A percentile compares a stretch with the other conserved stretches of the same genome.
These are phyloP conservation scores for Termitomyces sp. DNA, from an alignment of 768 basidiomycete genomes.

Conservation along the genomic window DNA sequence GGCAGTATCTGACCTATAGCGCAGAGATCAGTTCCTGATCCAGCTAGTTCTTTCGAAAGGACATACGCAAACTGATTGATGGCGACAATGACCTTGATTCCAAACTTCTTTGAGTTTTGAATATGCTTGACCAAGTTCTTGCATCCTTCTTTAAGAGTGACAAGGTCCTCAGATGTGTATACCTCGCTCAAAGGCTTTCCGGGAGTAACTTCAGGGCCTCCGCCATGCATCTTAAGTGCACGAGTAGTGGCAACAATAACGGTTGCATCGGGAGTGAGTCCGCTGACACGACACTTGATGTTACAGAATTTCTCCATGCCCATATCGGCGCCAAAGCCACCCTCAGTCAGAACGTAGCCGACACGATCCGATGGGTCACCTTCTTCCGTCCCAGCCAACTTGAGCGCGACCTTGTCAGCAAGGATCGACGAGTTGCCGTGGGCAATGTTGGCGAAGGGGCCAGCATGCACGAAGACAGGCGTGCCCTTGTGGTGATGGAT, in stretches of 20 bases:
- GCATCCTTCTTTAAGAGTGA: slow-evolving; percentile 86
- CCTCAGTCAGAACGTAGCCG: slow-evolving; percentile 97
- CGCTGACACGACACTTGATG: slow-evolving; percentile 95
- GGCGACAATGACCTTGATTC: slow-evolving; percentile 92
- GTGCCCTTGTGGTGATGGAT: slow-evolving; percentile 61
- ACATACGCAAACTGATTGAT: slow-evolving; percentile 94
- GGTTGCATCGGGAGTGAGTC: slow-evolving; percentile 89
- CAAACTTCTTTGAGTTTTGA: slow-evolving; percentile 92
- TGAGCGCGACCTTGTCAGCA: slow-evolving; percentile 95
- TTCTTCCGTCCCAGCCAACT: slow-evolving; percentile 92
- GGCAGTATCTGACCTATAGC: slow-evolving; percentile 73
- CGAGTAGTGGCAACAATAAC: slow-evolving; percentile 97
- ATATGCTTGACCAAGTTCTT: slow-evolving; percentile 93
- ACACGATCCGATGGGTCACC: slow-evolving; percentile 79
- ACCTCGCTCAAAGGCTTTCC: slow-evolving; percentile 92
- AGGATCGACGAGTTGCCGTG: slow-evolving; percentile 98
- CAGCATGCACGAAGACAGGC: slow-evolving; percentile 98
- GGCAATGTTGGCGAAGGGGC: slow-evolving; percentile 98
- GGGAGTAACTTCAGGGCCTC: slow-evolving; percentile 94
- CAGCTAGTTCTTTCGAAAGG: neutral
- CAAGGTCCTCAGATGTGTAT: slow-evolving; percentile 91
- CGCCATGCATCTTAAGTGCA: slow-evolving; percentile 99
- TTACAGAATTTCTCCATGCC: slow-evolving; percentile 99
- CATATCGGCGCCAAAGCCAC: slow-evolving; percentile 98
- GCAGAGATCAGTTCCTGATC: slow-evolving; percentile 1